Conservation (phyloP, 2,329 filamentous ascomycete genomes). For the Aureobasidium vineae region DNA sequence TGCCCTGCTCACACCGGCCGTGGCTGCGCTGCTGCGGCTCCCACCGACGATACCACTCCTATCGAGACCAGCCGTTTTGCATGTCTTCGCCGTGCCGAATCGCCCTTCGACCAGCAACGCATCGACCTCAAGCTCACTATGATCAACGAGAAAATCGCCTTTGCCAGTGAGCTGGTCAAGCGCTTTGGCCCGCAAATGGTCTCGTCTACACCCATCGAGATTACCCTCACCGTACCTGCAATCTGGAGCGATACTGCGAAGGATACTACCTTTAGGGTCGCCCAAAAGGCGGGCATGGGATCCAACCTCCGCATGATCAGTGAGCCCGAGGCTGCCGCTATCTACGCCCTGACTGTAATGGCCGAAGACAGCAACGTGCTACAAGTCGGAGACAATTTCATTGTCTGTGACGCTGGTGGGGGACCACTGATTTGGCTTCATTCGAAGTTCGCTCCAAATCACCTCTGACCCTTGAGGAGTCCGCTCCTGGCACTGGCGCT, state of each 20-base stretch:
- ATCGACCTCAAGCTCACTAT: too few species aligned
- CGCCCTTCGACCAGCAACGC: too few species aligned
- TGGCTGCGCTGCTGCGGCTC: too few species aligned
- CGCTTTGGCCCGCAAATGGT: too few species aligned
- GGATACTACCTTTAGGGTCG: slow-evolving; percentile 74
- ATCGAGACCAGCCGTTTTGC: too few species aligned
- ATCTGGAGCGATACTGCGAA: slow-evolving; percentile 87
- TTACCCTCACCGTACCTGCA: slow-evolving; percentile 76
- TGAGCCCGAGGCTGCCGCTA: slow-evolving; percentile 75
- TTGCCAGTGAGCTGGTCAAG: too few species aligned
- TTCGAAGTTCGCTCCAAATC: background rate
- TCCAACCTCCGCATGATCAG: slow-evolving; percentile 59
- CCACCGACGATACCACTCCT: too few species aligned
- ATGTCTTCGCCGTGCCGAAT: too few species aligned
- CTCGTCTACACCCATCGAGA: slow-evolving; percentile 76
- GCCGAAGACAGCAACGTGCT: slow-evolving; percentile 66
- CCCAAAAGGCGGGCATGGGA: slow-evolving; percentile 76
- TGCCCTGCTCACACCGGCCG: too few species aligned
- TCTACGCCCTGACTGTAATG: slow-evolving; percentile 76
- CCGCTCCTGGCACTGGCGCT: background rate
- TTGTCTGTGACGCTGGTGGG: slow-evolving; percentile 44
- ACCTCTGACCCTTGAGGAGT: background rate
- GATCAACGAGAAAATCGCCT: too few species aligned
- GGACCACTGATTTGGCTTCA: too few species aligned
- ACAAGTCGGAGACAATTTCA: slow-evolving; percentile 59